Percentiles rank a stretch among this genome's conserved stretches.
Conservation (phyloP, 169 alveolate genomes). For the Cytauxzoon felis region DNA sequence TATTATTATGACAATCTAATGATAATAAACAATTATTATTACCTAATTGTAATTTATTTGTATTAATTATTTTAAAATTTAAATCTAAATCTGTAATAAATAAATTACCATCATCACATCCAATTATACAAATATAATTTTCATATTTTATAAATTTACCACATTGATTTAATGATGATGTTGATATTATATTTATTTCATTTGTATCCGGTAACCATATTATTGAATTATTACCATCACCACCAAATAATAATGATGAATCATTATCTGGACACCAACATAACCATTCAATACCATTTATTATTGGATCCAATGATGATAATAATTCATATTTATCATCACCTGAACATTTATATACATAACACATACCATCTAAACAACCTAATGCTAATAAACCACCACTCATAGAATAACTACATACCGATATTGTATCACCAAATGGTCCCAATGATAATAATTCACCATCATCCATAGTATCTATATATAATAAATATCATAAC, state of each 20-base stretch:
- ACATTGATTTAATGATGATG: conserved; percentile 18
- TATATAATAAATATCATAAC: neutral
- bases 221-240: conserved; percentile 23
- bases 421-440: conserved; percentile 47
- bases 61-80: too few relatives aligned
- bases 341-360: neutral
- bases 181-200: conserved; percentile 5
- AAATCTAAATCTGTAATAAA: conserved; percentile 1
- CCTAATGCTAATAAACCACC: conserved; percentile 44
- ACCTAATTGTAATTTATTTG: too few relatives aligned
- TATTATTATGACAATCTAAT: conserved; percentile 39
- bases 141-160: conserved; percentile 25
- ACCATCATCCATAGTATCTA: conserved; percentile 5
- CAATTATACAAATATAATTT: conserved; percentile 13
- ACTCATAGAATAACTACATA: conserved; percentile 39
- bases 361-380: conserved; percentile 21
- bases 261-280: conserved; percentile 10
- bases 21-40: conserved; percentile 7
- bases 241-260: conserved; percentile 32
- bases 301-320: conserved; percentile 8
- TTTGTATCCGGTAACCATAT: conserved; percentile 7
- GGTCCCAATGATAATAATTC: conserved; percentile 28
- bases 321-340: neutral
- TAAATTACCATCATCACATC: conserved; percentile 31
- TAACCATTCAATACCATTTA: conserved; percentile 43